Evolutionary conservation across 2,329 filamentous ascomycete species (phyloP).

Genomic region (Exophiala viscosa): DNA sequence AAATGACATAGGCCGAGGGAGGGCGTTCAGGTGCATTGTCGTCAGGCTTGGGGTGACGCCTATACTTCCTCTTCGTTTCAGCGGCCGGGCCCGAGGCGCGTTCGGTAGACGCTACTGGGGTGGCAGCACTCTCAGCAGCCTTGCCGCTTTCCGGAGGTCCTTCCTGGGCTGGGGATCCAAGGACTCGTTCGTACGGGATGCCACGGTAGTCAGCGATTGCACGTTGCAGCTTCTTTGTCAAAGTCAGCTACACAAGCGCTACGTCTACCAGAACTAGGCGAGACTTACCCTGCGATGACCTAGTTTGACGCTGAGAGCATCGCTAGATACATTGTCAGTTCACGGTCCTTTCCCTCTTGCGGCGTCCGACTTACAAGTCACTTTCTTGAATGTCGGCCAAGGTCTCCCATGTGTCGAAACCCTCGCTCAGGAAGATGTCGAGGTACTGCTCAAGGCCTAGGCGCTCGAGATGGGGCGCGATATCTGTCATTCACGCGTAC

Average conservation of each 20-base stretch:
- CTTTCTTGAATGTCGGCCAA: conserved; percentile 80
- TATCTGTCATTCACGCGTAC: conserved; percentile 55
- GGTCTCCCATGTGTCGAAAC: conserved; percentile 81
- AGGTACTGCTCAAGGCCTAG: conserved; percentile 77
- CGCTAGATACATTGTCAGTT: conserved; percentile 44
- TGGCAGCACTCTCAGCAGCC: conserved; percentile 35
- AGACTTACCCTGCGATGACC: conserved; percentile 70
- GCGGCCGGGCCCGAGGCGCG: conserved; percentile 8
- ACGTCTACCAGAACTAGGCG: not conserved
- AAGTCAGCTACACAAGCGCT: conserved; percentile 7
- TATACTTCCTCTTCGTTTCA: conserved; percentile 30
- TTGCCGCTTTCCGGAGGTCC: conserved; percentile 35
- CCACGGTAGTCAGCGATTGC: conserved; percentile 73
- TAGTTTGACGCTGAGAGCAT: conserved; percentile 71
- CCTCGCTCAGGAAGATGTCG: conserved; percentile 68
- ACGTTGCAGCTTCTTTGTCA: conserved; percentile 69
- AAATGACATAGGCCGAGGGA: conserved; percentile 78
- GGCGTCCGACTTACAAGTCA: conserved; percentile 60
- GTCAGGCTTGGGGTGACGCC: conserved; percentile 56
- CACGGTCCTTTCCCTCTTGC: not conserved
- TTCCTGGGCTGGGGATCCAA: conserved; percentile 35
- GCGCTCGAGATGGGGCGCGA: conserved; percentile 66
- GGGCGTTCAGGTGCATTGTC: conserved; percentile 76
- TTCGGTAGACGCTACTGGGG: conserved; percentile 7
- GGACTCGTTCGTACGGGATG: conserved; percentile 48